Conservation (phyloP, 176 grass and related monocot genomes). For the Lolium perenne region DNA sequence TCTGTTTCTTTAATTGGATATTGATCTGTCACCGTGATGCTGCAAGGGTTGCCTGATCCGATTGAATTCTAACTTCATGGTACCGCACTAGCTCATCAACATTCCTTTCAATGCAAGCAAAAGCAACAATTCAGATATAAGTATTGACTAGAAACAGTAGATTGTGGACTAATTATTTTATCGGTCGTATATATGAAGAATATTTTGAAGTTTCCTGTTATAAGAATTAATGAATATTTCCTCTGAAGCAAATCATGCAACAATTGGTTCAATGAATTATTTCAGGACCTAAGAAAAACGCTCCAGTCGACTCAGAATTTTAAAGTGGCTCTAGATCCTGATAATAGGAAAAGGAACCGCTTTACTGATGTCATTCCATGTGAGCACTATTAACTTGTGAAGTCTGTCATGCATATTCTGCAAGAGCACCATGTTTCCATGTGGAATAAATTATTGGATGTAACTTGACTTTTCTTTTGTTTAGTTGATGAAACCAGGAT, state of each 20-base stretch:
- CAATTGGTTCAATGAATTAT: neutral
- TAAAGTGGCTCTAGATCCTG: slow-evolving; percentile 51
- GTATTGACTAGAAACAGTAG: neutral
- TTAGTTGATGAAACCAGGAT: slow-evolving; percentile 73
- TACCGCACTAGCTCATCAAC: neutral
- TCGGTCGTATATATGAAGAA: neutral
- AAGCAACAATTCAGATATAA: neutral
- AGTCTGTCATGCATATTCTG: slow-evolving; percentile 25
- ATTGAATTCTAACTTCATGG: neutral
- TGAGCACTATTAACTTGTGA: slow-evolving; percentile 48
- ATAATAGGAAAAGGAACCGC: slow-evolving; percentile 77
- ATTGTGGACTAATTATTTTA: slow-evolving; percentile 1
- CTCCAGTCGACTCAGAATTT: slow-evolving; percentile 28
- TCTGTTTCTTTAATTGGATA: no score
- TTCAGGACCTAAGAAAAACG: slow-evolving; percentile 34
- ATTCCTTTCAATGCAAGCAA: slow-evolving; percentile 3
- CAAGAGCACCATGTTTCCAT: neutral
- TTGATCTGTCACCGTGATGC: neutral
- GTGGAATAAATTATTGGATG: slow-evolving; percentile 3
- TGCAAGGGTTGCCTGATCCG: neutral
- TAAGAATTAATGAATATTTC: neutral
- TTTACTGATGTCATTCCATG: slow-evolving; percentile 88
- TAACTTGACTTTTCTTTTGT: slow-evolving; percentile 11
- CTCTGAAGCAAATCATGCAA: slow-evolving; percentile 5
- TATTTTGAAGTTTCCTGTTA: neutral